Evolutionary conservation across 345 rosid species (phyloP).

Genomic region (Gossypium sturtianum): DNA sequence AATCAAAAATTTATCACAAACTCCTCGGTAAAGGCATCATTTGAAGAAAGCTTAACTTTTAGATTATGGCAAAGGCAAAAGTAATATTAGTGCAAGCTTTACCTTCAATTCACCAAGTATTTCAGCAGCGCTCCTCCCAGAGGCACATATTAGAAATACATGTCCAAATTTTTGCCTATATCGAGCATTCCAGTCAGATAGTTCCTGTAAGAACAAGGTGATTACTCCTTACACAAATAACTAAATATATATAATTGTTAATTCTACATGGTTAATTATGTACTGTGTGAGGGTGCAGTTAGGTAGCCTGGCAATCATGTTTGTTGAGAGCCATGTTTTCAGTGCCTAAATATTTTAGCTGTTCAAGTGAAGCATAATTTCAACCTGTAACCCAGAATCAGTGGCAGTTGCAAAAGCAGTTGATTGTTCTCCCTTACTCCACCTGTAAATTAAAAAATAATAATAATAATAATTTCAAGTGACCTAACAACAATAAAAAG

Average conservation of each 20-base stretch:
- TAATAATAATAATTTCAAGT: neutral
- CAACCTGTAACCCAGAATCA: slow-evolving; percentile 56
- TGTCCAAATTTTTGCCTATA: slow-evolving; percentile 69
- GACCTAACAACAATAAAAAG: neutral
- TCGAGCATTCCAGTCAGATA: slow-evolving; percentile 61
- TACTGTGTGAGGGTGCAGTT: neutral
- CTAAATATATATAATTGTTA: neutral
- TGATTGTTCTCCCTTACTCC: slow-evolving; percentile 82
- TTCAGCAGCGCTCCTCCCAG: slow-evolving; percentile 68
- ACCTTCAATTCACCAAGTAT: slow-evolving; percentile 81
- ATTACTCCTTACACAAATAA: neutral
- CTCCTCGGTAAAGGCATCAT: neutral
- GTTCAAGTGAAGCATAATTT: slow-evolving; percentile 6
- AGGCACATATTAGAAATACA: slow-evolving; percentile 70
- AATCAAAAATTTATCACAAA: neutral
- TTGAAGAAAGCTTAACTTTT: neutral
- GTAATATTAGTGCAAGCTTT: neutral
- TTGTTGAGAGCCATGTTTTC: neutral
- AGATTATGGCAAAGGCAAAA: neutral
- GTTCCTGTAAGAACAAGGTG: slow-evolving; percentile 39
- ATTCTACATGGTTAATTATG: neutral
- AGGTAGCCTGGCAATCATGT: neutral
- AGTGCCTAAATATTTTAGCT: neutral
- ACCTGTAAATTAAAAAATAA: slow-evolving; percentile 18
- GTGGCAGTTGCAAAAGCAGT: slow-evolving; percentile 80